phyloP scores from a whole-genome alignment of 371 early-diverging fungal genomes.

The Rhizopus delemar region DNA sequence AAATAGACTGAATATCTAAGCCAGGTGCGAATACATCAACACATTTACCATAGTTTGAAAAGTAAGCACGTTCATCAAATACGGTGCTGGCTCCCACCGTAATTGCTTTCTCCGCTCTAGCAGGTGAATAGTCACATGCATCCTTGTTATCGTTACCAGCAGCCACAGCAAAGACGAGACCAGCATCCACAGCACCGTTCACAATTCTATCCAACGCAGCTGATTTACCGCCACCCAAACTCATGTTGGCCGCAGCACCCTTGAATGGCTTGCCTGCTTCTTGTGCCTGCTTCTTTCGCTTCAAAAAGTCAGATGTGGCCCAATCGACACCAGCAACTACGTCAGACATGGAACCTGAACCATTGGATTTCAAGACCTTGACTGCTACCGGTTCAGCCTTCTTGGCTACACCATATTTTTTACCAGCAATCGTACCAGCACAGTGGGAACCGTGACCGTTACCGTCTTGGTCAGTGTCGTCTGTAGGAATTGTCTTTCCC shows the following conservation, averaged over 20 bases:
- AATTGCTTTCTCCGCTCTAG: slow-evolving; percentile 87
- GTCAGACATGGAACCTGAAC: slow-evolving; percentile 79
- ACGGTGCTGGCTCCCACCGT: slow-evolving; percentile 96
- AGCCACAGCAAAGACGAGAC: slow-evolving; percentile 94
- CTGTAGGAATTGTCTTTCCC: slow-evolving; percentile 53
- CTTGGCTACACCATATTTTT: slow-evolving; percentile 92
- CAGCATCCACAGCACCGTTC: slow-evolving; percentile 76
- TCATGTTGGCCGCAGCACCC: slow-evolving; percentile 79
- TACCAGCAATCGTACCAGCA: slow-evolving; percentile 92
- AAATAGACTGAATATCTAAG: slow-evolving; percentile 85
- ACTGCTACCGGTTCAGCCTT: slow-evolving; percentile 89
- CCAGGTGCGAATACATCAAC: slow-evolving; percentile 94
- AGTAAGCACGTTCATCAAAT: slow-evolving; percentile 85
- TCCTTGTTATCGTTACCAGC: slow-evolving; percentile 97
- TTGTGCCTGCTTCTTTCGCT: slow-evolving; percentile 31
- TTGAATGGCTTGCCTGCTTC: slow-evolving; percentile 35
- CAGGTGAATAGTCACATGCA: slow-evolving; percentile 97
- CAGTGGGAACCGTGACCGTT: slow-evolving; percentile 87
- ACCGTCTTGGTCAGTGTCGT: slow-evolving; percentile 51
- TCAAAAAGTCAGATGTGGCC: slow-evolving; percentile 54
- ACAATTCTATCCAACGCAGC: slow-evolving; percentile 84
- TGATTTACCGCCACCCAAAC: slow-evolving; percentile 89
- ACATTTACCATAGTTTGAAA: slow-evolving; percentile 92
- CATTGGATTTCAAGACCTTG: slow-evolving; percentile 87
- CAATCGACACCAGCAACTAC: slow-evolving; percentile 78